Evolutionary conservation across 495 filamentous ascomycete genomes (phyloP).

Genomic region (Aspergillus asperescens): DNA sequence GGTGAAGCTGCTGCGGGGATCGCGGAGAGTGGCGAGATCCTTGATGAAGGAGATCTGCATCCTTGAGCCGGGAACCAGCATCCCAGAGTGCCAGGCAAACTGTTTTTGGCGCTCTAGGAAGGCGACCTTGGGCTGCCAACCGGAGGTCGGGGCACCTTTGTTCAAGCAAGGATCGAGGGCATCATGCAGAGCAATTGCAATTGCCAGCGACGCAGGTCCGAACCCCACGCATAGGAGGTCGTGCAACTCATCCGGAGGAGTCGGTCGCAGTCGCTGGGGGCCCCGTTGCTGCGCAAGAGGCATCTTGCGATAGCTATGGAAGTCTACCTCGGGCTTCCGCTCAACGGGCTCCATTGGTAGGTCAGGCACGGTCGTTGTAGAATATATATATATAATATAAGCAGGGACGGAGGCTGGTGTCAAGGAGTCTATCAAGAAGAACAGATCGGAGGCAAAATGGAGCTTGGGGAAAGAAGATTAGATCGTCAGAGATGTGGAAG

Average conservation of each 20-base stretch:
- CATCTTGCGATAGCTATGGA: slow-evolving; percentile 22
- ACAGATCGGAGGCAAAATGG: neutral
- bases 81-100: slow-evolving; percentile 91
- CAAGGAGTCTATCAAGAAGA: neutral
- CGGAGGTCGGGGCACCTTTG: slow-evolving; percentile 20
- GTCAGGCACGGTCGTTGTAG: neutral
- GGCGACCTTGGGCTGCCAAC: slow-evolving; percentile 58
- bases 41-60: slow-evolving; percentile 99
- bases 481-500: slow-evolving; percentile 6
- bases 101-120: slow-evolving; percentile 80
- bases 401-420: neutral
- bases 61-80: slow-evolving; percentile 85
- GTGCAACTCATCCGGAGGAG: slow-evolving; percentile 53
- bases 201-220: slow-evolving; percentile 87
- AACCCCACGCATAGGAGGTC: slow-evolving; percentile 91
- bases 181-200: slow-evolving; percentile 86
- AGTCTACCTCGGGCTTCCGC: slow-evolving; percentile 23
- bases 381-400: neutral
- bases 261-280: slow-evolving; percentile 23
- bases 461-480: slow-evolving; percentile 7
- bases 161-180: slow-evolving; percentile 39
- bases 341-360: slow-evolving; percentile 21
- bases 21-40: slow-evolving; percentile 82
- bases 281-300: slow-evolving; percentile 16
- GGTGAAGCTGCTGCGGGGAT: slow-evolving; percentile 87